These are phyloP conservation scores for Mimosa pudica DNA, from an alignment of 306 rosid species.

Conservation along the genomic window DNA sequence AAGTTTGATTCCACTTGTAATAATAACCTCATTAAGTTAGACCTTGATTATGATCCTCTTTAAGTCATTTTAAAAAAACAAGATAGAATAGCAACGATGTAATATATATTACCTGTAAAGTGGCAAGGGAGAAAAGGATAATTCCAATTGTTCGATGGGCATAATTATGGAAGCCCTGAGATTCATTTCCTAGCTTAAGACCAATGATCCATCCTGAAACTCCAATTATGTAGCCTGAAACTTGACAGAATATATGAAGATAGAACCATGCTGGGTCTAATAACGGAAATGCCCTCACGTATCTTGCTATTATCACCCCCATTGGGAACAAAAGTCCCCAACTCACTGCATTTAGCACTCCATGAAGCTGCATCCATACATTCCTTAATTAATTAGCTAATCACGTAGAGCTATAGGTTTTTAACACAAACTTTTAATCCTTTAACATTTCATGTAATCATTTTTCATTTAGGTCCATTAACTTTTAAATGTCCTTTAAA, in stretches of 20 bases:
- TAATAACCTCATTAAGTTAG: too few relatives aligned
- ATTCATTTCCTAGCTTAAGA: not conserved
- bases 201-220: not conserved
- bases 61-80: too few relatives aligned
- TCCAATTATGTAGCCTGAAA: not conserved
- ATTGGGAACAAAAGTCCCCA: not conserved
- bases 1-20: not conserved
- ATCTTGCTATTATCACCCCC: conserved; percentile 3
- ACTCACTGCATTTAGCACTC: conserved; percentile 3
- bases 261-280: not conserved
- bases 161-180: not conserved
- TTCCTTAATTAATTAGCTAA: not conserved
- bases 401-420: not conserved
- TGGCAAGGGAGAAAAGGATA: not conserved
- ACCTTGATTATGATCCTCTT: too few relatives aligned
- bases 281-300: conserved; percentile 1
- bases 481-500: too few relatives aligned
- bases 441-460: too few relatives aligned
- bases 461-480: too few relatives aligned
- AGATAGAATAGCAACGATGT: not conserved
- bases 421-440: too few relatives aligned
- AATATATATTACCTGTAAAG: not conserved
- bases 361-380: conserved; percentile 3
- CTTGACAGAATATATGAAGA: not conserved
- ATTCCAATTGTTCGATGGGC: conserved; percentile 1